Conservation (phyloP, 2,329 filamentous ascomycete genomes). For the Beauveria rudraprayagi region DNA sequence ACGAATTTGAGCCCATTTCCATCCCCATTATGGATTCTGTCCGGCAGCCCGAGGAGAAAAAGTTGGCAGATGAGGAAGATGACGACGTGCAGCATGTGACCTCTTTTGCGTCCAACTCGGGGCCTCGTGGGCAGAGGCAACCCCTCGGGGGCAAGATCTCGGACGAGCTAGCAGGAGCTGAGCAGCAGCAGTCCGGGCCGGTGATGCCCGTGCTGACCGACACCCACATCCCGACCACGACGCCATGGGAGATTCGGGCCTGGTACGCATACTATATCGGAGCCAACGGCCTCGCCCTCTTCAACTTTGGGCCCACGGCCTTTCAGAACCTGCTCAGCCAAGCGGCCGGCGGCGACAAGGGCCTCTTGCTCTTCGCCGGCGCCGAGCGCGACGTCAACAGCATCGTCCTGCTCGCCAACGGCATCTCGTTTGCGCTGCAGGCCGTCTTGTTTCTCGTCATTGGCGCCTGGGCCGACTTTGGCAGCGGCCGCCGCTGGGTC, state of each 20-base stretch:
- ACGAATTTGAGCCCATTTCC: background rate
- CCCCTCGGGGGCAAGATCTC: background rate
- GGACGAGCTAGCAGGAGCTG: background rate
- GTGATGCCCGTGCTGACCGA: slow-evolving; percentile 11
- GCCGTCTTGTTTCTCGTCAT: slow-evolving; percentile 46
- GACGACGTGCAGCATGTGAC: background rate
- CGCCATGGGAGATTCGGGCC: slow-evolving; percentile 10
- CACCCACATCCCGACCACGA: slow-evolving; percentile 5
- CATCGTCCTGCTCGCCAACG: slow-evolving; percentile 57
- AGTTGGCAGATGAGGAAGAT: background rate
- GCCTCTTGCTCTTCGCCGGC: slow-evolving; percentile 47
- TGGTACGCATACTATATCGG: slow-evolving; percentile 51
- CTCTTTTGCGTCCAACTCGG: background rate
- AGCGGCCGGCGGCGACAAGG: slow-evolving; percentile 46
- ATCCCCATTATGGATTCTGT: background rate
- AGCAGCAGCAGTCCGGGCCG: background rate
- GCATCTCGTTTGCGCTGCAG: slow-evolving; percentile 61
- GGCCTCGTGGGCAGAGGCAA: background rate
- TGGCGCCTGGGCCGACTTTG: slow-evolving; percentile 54
- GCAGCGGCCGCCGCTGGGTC: slow-evolving; percentile 54
- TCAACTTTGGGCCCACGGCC: slow-evolving; percentile 57
- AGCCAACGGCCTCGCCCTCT: slow-evolving; percentile 54
- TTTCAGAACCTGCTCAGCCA: slow-evolving; percentile 58
- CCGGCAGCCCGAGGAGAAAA: background rate
- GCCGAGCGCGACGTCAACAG: slow-evolving; percentile 52